Base-by-base conservation (phyloP, 2,329 filamentous ascomycete genomes). In the Pseudohalonectria lignicola region DNA sequence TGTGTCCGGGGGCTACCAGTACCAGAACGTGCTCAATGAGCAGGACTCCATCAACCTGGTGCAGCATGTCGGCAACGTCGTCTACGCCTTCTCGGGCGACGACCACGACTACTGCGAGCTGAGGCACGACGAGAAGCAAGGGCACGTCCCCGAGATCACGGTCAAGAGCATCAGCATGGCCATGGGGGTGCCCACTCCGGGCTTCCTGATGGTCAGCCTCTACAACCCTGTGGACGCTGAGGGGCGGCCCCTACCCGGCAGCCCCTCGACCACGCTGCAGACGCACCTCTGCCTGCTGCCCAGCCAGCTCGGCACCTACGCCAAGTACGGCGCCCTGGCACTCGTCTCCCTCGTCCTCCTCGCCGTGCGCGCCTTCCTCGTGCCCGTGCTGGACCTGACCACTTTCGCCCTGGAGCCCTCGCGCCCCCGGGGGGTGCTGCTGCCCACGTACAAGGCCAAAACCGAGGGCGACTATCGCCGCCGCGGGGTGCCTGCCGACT, bases 91-190 rank as follows among this genome's bases (percentile, higher is more conserved):
- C 54, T 94, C 87, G 0, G 92, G 92, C 10, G 92, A 98, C 50
- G 92, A 98, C 53, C 92, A 98, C 62, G 92, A 98, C 62, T 95
- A 96, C 62, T 98, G 92, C 61, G 88, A 94, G 52, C 64, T 96
- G 6, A 70, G 79, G 1, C 92, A 98, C 57, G 76, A 78, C 3
- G 69, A 75, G 15, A 76, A 79, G 42, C 78, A 78, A 45, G 71
- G 69, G 25, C 73, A 69, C 19, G 74, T 81, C 23, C 69, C 67
- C 35, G 92, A 98, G 56, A 93, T 95, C 46, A 98, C 92, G 0
- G 87, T 96, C 49, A 98, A 98, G 63, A 88, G 82, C 52, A 77
- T 93, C 47, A 93, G 81, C 52, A 94, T 90, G 86, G 87, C 86
- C 15, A 96, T 96, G 92, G 88, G 92, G 8, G 84, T 98, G 1